Evolutionary conservation across 192 early-diverging fungal genomes (phyloP), one percentile per base, ranked within the genome.

Genomic region (Dissophora ornata): DNA sequence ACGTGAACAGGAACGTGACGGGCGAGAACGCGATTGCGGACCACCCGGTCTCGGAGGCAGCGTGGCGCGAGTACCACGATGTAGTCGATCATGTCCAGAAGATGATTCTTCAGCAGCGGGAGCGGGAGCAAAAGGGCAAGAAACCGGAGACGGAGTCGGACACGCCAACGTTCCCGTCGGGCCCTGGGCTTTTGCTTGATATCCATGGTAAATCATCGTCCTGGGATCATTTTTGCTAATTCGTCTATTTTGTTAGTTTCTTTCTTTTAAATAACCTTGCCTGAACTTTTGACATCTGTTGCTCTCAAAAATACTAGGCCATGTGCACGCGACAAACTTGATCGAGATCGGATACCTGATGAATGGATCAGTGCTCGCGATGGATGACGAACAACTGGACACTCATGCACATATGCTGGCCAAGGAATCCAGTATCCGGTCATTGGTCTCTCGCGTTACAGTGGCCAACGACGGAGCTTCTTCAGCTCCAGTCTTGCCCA

Each of bases 11-110:
- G 46, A 61, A 75, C n/a, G 28, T 67, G 11, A 25, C 41, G 3
- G 71, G 63, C n/a, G 71, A 75, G 12, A 75, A 75, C 29, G 71
- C 71, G 10, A 67, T 67, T 26, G 63, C 71, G 1, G 63, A 75
- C 11, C 30, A 60, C 38, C 57, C 56, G 4, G 28, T 49, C 5
- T 34, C 63, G 4, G 44, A 75, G 24, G 71, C 62, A 41, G 71
- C 71, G 8, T 75, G 71, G 71, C 32, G 18, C 16, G 71, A 75
- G 33, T 75, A 75, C 24, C 71, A 75, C 47, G 71, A 49, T 10
- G 12, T 75, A 44, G 67, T 75, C 29, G 71, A 75, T n/a, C 71
- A 75, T 28, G 57, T 75, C 13, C 62, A 75, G 41, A 47, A 42
- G 15, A 46, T 75, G 42, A 47, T 36, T 3, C 5, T 59, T 5